phyloP scores from a whole-genome alignment of 2,329 filamentous ascomycete genomes.

The Seiridium unicorne region DNA sequence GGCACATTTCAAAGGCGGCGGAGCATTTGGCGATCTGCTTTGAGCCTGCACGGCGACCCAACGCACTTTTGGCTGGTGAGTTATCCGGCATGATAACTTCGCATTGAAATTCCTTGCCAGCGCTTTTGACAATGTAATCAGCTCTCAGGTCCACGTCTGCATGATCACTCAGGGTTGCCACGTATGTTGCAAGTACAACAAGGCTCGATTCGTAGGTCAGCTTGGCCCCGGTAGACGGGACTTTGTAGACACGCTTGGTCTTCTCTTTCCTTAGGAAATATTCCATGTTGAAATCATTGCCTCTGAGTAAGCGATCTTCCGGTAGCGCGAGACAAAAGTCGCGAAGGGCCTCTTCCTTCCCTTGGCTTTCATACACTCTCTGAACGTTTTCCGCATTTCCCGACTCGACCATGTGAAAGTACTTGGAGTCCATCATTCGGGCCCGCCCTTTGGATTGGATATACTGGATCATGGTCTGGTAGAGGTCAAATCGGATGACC shows the following conservation, averaged over 20 bases:
- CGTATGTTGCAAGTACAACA: slow-evolving; percentile 69
- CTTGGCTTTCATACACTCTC: slow-evolving; percentile 57
- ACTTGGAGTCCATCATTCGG: slow-evolving; percentile 72
- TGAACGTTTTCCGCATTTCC: slow-evolving; percentile 62
- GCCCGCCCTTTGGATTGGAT: slow-evolving; percentile 90
- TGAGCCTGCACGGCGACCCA: slow-evolving; percentile 61
- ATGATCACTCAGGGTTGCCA: slow-evolving; percentile 60
- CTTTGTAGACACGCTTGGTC: slow-evolving; percentile 52
- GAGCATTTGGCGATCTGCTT: slow-evolving; percentile 84
- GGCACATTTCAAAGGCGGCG: slow-evolving; percentile 81
- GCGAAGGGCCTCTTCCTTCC: slow-evolving; percentile 64
- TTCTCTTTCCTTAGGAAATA: slow-evolving; percentile 51
- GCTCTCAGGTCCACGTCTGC: slow-evolving; percentile 33
- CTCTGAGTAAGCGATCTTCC: slow-evolving; percentile 67
- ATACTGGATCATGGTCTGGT: slow-evolving; percentile 88
- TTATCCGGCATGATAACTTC: slow-evolving; percentile 76
- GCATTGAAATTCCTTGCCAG: slow-evolving; percentile 64
- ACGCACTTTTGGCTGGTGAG: slow-evolving; percentile 67
- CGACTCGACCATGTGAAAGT: slow-evolving; percentile 78
- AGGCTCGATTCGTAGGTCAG: slow-evolving; percentile 77
- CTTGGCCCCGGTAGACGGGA: slow-evolving; percentile 69
- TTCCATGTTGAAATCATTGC: slow-evolving; percentile 56
- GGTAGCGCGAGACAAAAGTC: slow-evolving; percentile 74
- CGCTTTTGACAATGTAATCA: slow-evolving; percentile 61
- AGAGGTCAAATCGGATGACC: slow-evolving; percentile 79